Evolutionary conservation across 805 yeast species (phyloP).

Genomic region (Debaryomyces castellii): DNA sequence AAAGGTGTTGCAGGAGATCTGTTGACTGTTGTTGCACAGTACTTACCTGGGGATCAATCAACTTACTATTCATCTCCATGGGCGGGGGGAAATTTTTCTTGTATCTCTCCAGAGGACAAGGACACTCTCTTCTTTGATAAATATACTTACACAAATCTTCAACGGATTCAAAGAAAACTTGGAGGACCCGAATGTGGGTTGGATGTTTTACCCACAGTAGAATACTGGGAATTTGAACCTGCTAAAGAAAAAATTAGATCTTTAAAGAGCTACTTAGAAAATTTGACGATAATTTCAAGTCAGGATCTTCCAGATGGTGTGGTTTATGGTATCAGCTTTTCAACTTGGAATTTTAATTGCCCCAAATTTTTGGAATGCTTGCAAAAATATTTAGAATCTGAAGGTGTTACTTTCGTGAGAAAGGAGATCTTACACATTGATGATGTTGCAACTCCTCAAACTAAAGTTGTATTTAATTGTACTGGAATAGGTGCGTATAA

Average conservation of each 20-base stretch:
- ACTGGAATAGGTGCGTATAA: slow-evolving; percentile 69
- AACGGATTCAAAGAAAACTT: slow-evolving; percentile 39
- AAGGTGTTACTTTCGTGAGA: slow-evolving; percentile 55
- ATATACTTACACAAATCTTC: slow-evolving; percentile 53
- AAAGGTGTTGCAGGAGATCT: slow-evolving; percentile 13
- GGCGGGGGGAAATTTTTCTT: slow-evolving; percentile 51
- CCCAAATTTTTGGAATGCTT: slow-evolving; percentile 58
- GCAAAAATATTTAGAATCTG: slow-evolving; percentile 37
- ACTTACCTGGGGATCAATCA: slow-evolving; percentile 77
- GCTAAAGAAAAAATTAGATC: slow-evolving; percentile 47
- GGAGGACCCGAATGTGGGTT: slow-evolving; percentile 58
- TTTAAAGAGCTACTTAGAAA: slow-evolving; percentile 48
- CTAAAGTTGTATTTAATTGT: slow-evolving; percentile 66
- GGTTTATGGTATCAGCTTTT: slow-evolving; percentile 53
- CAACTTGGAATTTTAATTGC: slow-evolving; percentile 71
- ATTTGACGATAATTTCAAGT: slow-evolving; percentile 37
- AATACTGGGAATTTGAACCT: slow-evolving; percentile 52
- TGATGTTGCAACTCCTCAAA: slow-evolving; percentile 46
- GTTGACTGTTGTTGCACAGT: slow-evolving; percentile 62
- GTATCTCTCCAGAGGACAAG: slow-evolving; percentile 57
- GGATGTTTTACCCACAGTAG: slow-evolving; percentile 54
- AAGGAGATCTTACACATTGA: slow-evolving; percentile 50
- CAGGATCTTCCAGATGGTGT: slow-evolving; percentile 51
- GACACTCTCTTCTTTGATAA: slow-evolving; percentile 49
- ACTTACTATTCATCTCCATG: slow-evolving; percentile 76